Percentiles rank a stretch among this genome's conserved stretches.
Evolutionary conservation across 2,329 filamentous ascomycete species (phyloP).

Genomic region (Ophiostoma perfectum): DNA sequence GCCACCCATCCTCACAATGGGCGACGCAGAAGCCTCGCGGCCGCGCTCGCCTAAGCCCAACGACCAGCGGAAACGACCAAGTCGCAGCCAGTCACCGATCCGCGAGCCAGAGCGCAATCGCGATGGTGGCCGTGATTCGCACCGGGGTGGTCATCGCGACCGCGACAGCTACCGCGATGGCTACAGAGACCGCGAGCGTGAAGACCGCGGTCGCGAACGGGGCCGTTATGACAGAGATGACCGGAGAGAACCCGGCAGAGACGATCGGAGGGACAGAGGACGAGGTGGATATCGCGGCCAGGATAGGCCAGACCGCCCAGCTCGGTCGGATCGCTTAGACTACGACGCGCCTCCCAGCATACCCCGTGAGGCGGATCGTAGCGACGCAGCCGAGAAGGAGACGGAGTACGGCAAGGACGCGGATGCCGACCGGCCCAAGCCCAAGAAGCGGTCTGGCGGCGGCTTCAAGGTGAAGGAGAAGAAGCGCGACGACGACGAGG

Average conservation of each 20-base stretch:
- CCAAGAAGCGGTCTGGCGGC: conserved; percentile 31
- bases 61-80: conserved; percentile 13
- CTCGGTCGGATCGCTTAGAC: not conserved
- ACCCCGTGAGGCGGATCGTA: conserved; percentile 21
- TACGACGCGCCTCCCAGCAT: not conserved
- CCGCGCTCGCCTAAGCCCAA: conserved; percentile 16
- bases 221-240: conserved; percentile 23
- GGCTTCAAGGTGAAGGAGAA: conserved; percentile 58
- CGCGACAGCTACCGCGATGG: conserved; percentile 24
- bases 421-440: conserved; percentile 32
- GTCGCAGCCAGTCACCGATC: conserved; percentile 20
- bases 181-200: conserved; percentile 24
- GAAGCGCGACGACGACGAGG: conserved; percentile 42
- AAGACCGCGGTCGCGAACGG: conserved; percentile 18
- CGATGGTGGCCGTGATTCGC: not conserved
- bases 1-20: conserved; percentile 13
- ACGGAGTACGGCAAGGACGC: conserved; percentile 28
- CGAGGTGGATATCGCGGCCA: not conserved
- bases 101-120: not conserved
- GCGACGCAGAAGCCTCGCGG: conserved; percentile 14
- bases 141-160: not conserved
- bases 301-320: not conserved
- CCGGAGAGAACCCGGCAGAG: not conserved
- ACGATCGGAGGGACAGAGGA: not conserved
- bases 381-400: conserved; percentile 22